Evolutionary conservation across 176 grass and related monocot species (phyloP), one percentile per base, ranked within the genome.

Genomic region (Rhynchospora pubera): DNA sequence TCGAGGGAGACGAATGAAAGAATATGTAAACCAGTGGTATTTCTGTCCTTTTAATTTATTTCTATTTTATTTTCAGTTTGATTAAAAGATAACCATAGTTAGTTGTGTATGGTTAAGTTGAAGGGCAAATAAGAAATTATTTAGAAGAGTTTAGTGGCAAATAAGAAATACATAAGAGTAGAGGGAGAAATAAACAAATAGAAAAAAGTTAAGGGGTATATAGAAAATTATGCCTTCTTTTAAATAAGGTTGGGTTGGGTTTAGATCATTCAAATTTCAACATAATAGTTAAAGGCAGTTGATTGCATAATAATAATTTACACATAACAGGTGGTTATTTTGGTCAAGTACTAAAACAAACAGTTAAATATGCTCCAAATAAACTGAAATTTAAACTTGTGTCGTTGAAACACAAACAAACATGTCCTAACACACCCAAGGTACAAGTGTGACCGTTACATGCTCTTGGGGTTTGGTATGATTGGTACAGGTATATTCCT

Each of bases 401-500:
- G 47, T 75, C 2, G 13, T 55, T 53, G 8, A 16, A 15, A 74
- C 0, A 51, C 12, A 50, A 15, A 16, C 19, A 26, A 47, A 28
- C 7, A 53, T 28, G 60, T 65, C 62, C 62, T 32, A 21, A 24
- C 34, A 56, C 50, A 74, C 46, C 19, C 46, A 52, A 67, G 15
- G 15, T 34, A 14, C 30, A 42, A 28, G 1, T 68, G 28, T 34
- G 32, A 43, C 64, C 15, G 16, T 56, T 56, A 32, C 50, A 77
- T 55, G 24, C 50, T 77, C 34, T 30, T 77, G 24, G 53, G 21
- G 22, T 22, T 55, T 51, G 48, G 16, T n/a, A 80, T 44, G 78
- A 18, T 61, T 80, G 79, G 79, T 82, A 50, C 43, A 82, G 60
- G 79, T 24, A 82, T 82, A 82, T 82, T 65, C 79, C 47, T 53